Evolutionary conservation across 2,329 filamentous ascomycete genomes (phyloP).

Genomic region (Neofusicoccum sp.): DNA sequence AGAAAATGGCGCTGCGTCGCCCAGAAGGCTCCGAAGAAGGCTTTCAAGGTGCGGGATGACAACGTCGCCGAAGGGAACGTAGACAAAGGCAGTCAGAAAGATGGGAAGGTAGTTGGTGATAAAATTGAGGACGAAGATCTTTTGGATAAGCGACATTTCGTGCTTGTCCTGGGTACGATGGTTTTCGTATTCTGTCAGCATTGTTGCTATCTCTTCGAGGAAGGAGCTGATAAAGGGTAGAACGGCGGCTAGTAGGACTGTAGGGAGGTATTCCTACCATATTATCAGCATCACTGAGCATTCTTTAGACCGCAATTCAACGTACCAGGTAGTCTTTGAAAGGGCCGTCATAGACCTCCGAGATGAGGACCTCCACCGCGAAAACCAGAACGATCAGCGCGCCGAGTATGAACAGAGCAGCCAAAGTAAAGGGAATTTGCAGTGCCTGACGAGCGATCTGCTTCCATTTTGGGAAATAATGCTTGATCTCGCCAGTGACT

Average conservation of each 20-base stretch:
- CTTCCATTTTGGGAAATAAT: constrained; percentile 37
- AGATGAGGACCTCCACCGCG: constrained; percentile 36
- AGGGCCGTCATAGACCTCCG: constrained; percentile 37
- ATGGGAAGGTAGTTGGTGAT: constrained; percentile 40
- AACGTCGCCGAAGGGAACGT: constrained; percentile 33
- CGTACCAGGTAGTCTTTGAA: constrained; percentile 35
- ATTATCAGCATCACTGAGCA: constrained; percentile 20
- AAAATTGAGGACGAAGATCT: constrained; percentile 38
- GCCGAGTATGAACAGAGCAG: constrained; percentile 33
- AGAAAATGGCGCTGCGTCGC: constrained; percentile 19
- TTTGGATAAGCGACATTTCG: constrained; percentile 39
- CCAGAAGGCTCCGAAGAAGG: neutral
- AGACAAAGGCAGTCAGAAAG: constrained; percentile 38
- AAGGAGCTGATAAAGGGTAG: constrained; percentile 35
- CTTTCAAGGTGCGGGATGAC: constrained; percentile 30
- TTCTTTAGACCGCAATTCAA: neutral
- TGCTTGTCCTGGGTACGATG: constrained; percentile 35
- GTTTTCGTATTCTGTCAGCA: constrained; percentile 38
- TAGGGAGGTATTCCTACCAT: constrained; percentile 36
- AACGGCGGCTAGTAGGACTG: constrained; percentile 34
- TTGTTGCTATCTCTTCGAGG: constrained; percentile 32
- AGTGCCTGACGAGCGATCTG: constrained; percentile 33
- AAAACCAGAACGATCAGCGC: constrained; percentile 34
- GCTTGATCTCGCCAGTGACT: constrained; percentile 29
- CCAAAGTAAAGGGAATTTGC: constrained; percentile 34